Percentiles rank a stretch among this genome's conserved stretches.
Evolutionary conservation across 305 asterid species (phyloP).

Genomic region (Salvia sclarea): DNA sequence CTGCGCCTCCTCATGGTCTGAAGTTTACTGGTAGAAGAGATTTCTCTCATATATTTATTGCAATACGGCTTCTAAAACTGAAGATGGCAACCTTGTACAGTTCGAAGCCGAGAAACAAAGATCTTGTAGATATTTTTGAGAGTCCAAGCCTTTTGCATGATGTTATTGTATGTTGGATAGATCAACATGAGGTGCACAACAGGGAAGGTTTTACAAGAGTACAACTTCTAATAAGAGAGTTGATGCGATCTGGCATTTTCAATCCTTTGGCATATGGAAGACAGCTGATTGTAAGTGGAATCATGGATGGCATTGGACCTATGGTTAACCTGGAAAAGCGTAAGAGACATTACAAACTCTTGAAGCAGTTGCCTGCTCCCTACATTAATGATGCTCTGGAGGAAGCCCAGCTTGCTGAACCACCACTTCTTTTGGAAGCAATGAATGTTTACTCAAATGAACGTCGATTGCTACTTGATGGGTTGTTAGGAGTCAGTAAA

Average conservation of each 20-base stretch:
- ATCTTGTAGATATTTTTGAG: slow-evolving; percentile 53
- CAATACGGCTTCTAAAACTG: slow-evolving; percentile 77
- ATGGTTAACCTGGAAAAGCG: slow-evolving; percentile 57
- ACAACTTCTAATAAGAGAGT: slow-evolving; percentile 78
- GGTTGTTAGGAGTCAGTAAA: slow-evolving; percentile 52
- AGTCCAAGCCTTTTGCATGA: slow-evolving; percentile 95
- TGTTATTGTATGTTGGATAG: slow-evolving; percentile 91
- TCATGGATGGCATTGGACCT: slow-evolving; percentile 73
- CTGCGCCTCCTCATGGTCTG: slow-evolving; percentile 62
- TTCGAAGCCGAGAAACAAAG: slow-evolving; percentile 44
- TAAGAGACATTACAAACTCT: slow-evolving; percentile 81
- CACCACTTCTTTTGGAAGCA: slow-evolving; percentile 55
- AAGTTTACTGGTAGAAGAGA: slow-evolving; percentile 91
- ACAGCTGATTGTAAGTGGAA: slow-evolving; percentile 93
- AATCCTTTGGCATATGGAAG: slow-evolving; percentile 90
- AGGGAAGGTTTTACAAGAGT: slow-evolving; percentile 76
- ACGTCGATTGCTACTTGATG: slow-evolving; percentile 75
- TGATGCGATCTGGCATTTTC: slow-evolving; percentile 75
- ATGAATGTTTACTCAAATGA: slow-evolving; percentile 74
- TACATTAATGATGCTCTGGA: slow-evolving; percentile 63
- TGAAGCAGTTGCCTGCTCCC: slow-evolving; percentile 84
- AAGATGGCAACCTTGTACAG: slow-evolving; percentile 55
- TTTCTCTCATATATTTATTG: slow-evolving; percentile 77
- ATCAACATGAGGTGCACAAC: slow-evolving; percentile 92
- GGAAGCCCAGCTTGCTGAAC: slow-evolving; percentile 66